These are phyloP conservation scores for Luffa acutangula DNA, from an alignment of 306 rosid genomes.

Conservation along the genomic window DNA sequence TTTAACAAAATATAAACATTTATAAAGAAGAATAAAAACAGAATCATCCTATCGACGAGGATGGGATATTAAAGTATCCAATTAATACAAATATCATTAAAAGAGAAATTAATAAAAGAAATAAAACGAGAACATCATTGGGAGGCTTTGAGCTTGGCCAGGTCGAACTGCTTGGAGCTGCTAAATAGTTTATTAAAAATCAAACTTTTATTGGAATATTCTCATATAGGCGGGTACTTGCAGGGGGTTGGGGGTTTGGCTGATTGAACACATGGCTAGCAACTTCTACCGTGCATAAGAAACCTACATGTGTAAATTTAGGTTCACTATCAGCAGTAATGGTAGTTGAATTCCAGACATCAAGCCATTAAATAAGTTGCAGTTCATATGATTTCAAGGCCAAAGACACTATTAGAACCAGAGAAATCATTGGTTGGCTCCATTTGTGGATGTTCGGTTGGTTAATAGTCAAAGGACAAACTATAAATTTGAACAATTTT, in stretches of 20 bases:
- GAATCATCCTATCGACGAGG: neutral
- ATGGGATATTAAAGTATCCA: neutral
- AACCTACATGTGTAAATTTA: neutral
- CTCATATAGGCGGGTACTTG: neutral
- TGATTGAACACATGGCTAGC: neutral
- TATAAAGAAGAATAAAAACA: neutral
- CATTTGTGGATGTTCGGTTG: neutral
- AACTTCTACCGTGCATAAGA: neutral
- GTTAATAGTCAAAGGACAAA: neutral
- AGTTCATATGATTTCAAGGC: neutral
- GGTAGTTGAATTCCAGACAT: neutral
- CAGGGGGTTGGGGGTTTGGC: neutral
- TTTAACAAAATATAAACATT: neutral
- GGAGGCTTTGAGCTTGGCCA: too few species aligned
- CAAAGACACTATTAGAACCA: neutral
- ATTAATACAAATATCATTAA: neutral
- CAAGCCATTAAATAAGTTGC: neutral
- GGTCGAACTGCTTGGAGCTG: too few species aligned
- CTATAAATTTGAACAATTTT: neutral
- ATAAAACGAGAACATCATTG: too few species aligned
- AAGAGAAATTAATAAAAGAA: too few species aligned
- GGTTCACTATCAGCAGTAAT: neutral
- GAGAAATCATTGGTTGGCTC: neutral
- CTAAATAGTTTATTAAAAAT: neutral
- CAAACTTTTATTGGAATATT: neutral